These are phyloP conservation scores for Ceratocystiopsis minuta DNA, from an alignment of 2,329 filamentous ascomycete species.

Conservation along the genomic window DNA sequence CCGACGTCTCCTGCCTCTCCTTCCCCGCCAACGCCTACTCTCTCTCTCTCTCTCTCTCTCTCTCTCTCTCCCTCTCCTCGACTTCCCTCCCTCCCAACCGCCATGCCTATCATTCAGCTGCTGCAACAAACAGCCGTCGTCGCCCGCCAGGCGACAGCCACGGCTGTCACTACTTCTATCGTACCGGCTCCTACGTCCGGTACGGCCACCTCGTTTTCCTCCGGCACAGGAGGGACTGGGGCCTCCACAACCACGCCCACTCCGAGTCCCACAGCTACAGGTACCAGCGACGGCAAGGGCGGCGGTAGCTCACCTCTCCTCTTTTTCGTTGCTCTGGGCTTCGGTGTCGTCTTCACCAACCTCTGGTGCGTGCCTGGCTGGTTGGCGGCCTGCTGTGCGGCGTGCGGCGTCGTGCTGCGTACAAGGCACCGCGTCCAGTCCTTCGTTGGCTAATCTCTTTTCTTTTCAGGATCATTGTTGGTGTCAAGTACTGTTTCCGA, in stretches of 20 bases:
- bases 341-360: conserved; percentile 97
- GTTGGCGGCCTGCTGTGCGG: no score
- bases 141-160: conserved; percentile 10
- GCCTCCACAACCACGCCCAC: not conserved
- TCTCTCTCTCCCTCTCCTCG: not conserved
- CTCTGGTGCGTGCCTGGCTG: conserved; percentile 53
- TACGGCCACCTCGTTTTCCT: not conserved
- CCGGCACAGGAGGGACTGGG: not conserved
- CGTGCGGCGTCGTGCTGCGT: no score
- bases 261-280: conserved; percentile 4
- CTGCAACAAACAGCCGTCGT: conserved; percentile 13
- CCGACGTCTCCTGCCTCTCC: no score
- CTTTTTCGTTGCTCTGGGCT: conserved; percentile 46
- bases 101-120: conserved; percentile 13
- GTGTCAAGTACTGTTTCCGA: conserved; percentile 97
- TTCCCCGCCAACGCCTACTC: not conserved
- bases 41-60: not conserved
- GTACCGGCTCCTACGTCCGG: no score
- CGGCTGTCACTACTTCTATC: not conserved
- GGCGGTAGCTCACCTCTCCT: conserved; percentile 24
- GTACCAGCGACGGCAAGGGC: not conserved
- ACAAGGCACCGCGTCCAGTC: not conserved
- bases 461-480: conserved; percentile 78
- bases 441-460: not conserved
- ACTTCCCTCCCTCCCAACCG: not conserved